Percentiles rank a stretch among this genome's conserved stretches.
Conservation (phyloP, 805 yeast species). For the Starmerella floris region DNA sequence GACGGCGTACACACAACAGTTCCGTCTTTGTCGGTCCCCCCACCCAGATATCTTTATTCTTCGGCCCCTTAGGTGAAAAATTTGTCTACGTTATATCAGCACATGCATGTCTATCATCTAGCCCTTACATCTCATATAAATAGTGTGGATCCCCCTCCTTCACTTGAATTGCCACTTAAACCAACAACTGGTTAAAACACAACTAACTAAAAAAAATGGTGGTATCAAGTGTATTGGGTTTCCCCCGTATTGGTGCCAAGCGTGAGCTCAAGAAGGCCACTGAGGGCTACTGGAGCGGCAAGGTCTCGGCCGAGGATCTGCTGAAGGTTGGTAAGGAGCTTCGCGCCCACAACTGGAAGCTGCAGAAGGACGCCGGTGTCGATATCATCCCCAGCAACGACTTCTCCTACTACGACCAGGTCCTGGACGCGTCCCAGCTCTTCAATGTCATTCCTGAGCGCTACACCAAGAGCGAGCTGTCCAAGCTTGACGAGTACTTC, state of each 20-base stretch:
- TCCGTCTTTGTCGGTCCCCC: neutral
- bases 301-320: constrained; percentile 74
- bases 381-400: constrained; percentile 95
- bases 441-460: constrained; percentile 96
- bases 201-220: constrained; percentile 48
- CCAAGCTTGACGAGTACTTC: constrained; percentile 81
- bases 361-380: constrained; percentile 94
- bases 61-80: constrained; percentile 13
- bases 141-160: neutral
- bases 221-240: constrained; percentile 93
- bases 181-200: neutral
- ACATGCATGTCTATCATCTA: constrained; percentile 1
- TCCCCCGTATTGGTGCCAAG: constrained; percentile 99
- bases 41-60: neutral
- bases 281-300: constrained; percentile 98
- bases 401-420: constrained; percentile 96
- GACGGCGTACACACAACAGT: neutral
- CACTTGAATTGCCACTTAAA: neutral
- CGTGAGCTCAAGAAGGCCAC: constrained; percentile 98
- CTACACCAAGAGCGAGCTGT: constrained; percentile 81
- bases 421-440: constrained; percentile 77
- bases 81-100: constrained; percentile 18
- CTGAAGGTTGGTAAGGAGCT: constrained; percentile 87
- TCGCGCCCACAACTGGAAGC: constrained; percentile 94
- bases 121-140: constrained; percentile 7